Evolutionary conservation across 192 early-diverging fungal species (phyloP).

Genomic region (Pilaira anomala): DNA sequence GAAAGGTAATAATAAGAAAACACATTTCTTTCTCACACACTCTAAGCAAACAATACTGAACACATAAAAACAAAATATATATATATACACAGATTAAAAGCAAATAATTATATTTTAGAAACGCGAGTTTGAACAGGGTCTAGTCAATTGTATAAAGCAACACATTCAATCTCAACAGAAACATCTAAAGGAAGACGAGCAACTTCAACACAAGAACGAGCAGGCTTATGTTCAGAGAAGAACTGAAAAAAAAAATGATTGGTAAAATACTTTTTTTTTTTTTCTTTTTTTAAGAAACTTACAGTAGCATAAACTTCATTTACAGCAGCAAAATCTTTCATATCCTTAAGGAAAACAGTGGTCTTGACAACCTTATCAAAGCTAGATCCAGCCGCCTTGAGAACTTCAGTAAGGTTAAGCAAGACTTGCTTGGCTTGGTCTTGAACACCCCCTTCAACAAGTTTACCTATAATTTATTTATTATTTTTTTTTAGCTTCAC

Average conservation of each 20-base stretch:
- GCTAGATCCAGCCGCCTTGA: conserved; percentile 75
- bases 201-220: conserved; percentile 82
- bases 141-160: conserved; percentile 64
- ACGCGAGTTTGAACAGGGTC: too few species aligned
- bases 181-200: conserved; percentile 89
- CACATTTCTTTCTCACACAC: too few species aligned
- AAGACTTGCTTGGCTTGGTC: conserved; percentile 58
- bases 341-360: conserved; percentile 90
- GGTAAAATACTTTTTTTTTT: background rate
- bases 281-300: conserved; percentile 13
- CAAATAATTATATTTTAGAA: background rate
- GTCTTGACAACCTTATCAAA: conserved; percentile 92
- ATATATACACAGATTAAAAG: background rate
- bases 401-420: conserved; percentile 81
- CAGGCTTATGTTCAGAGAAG: conserved; percentile 64
- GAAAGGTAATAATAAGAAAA: too few species aligned
- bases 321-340: conserved; percentile 88
- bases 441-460: conserved; percentile 32
- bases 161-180: conserved; percentile 89
- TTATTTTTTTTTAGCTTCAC: background rate
- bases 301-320: conserved; percentile 86
- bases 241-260: conserved; percentile 28
- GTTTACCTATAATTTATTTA: conserved; percentile 5
- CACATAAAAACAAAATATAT: background rate
- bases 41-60: background rate